Percentiles rank a stretch among this genome's conserved stretches.
These are phyloP conservation scores for Russula dissimulans DNA, from an alignment of 768 basidiomycete genomes.

Conservation along the genomic window DNA sequence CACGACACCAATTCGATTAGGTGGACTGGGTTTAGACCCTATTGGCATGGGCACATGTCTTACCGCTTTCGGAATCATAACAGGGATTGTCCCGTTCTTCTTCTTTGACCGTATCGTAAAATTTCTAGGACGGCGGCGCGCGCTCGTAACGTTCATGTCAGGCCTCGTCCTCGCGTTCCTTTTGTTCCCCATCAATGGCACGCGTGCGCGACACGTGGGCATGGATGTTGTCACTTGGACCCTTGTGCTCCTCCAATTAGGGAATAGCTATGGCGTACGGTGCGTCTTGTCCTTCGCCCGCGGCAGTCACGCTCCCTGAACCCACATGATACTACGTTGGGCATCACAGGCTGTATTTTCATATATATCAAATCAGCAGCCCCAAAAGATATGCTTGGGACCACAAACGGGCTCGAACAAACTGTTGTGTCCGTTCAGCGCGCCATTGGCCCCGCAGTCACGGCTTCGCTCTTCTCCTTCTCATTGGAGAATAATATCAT, in stretches of 20 bases:
- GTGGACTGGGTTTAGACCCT: neutral
- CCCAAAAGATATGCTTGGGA: constrained; percentile 31
- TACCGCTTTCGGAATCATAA: neutral
- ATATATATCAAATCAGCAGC: constrained; percentile 21
- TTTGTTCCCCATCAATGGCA: neutral
- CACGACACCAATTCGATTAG: neutral
- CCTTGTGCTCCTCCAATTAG: neutral
- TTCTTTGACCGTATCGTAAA: constrained; percentile 31
- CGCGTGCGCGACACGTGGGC: neutral
- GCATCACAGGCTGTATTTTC: constrained; percentile 26
- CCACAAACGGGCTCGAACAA: constrained; percentile 46
- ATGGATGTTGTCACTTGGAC: neutral
- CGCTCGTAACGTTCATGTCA: neutral
- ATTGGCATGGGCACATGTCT: neutral
- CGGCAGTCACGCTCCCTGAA: no score
- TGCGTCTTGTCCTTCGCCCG: neutral
- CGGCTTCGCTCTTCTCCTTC: constrained; percentile 36
- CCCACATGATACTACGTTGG: no score
- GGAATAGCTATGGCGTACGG: neutral
- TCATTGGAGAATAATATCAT: constrained; percentile 24
- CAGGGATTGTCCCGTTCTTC: constrained; percentile 3
- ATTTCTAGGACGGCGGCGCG: neutral
- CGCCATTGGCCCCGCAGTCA: constrained; percentile 39
- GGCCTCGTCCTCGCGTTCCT: neutral
- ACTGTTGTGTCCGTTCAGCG: constrained; percentile 39